Evolutionary conservation across 176 grass and related monocot species (phyloP), one percentile per base, ranked within the genome.

Genomic region (Oryza officinalis): DNA sequence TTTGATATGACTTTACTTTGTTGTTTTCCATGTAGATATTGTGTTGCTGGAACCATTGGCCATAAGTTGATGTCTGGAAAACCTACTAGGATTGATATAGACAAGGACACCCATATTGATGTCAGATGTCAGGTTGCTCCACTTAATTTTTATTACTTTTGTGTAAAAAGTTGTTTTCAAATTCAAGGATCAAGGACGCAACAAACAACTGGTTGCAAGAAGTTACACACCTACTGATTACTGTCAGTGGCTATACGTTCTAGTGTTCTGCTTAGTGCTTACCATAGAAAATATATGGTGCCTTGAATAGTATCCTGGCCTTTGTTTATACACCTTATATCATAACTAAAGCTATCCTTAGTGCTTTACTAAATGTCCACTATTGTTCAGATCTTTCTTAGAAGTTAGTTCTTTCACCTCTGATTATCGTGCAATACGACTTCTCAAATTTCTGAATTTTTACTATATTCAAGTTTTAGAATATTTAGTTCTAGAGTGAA

Each of bases 51-150:
- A 74, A 98, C 93, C 10, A 84, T 98, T 71, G 96, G 96, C 65
- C 96, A 95, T 85, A 94, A 98, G 57, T 83, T 98, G 85, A 98
- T 98, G 95, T 98, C 90, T 49, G 95, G 95, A 38, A 98, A 98
- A 90, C 85, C 90, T 81, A 91, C 92, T 22, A 91, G 20, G 83
- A 81, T 98, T 83, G 84, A 93, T 85, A 80, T 97, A 80, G 92
- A 95, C 65, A 91, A 90, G 69, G 96, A 92, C 61, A 94, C 89
- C 40, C 89, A 89, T 69, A 92, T 98, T 73, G 87, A 98, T 74
- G 96, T 98, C 77, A 91, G 87, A 92, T 98, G 93, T 67, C 96
- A 95, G 96, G 96, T 98, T 65, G 31, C 22, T 33, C 35, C 50
- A 33, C 44, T 69, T 66, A 46, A 81, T 77, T 40, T 79, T 71